A percentile compares a stretch with the other conserved stretches of the same genome.
Conservation (phyloP, 1,284 basidiomycete genomes). For the Apiotrichum laibachii region DNA sequence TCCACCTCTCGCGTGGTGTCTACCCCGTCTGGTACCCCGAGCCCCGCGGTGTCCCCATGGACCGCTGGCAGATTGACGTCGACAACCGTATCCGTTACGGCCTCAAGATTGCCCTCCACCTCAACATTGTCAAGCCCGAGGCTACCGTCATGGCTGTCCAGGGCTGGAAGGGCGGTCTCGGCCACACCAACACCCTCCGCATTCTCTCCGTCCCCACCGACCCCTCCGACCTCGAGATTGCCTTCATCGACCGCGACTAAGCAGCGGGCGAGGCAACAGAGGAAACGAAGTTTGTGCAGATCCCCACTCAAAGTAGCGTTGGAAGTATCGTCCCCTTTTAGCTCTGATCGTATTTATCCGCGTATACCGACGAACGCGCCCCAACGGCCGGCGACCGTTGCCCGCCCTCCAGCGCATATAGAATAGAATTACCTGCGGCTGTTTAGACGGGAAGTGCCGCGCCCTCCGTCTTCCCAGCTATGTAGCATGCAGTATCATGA, state of each 20-base stretch:
- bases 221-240: constrained; percentile 70
- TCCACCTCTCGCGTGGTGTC: constrained; percentile 93
- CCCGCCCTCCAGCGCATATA: neutral
- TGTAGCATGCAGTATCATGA: constrained; percentile 8
- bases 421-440: constrained; percentile 7
- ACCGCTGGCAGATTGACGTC: constrained; percentile 98
- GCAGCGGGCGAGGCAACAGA: neutral
- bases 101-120: constrained; percentile 76
- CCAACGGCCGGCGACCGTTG: neutral
- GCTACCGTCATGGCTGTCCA: constrained; percentile 92
- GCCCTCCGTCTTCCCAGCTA: neutral
- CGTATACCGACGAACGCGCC: neutral
- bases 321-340: neutral
- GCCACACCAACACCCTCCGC: constrained; percentile 62
- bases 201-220: constrained; percentile 72
- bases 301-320: neutral
- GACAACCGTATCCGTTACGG: constrained; percentile 64
- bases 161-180: constrained; percentile 97
- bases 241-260: constrained; percentile 25
- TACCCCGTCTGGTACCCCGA: constrained; percentile 95
- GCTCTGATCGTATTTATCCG: neutral
- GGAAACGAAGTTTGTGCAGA: too few relatives aligned
- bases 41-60: constrained; percentile 76
- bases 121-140: constrained; percentile 87
- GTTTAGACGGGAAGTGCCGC: neutral